Evolutionary conservation across 169 alveolate species (phyloP), one percentile per base, ranked within the genome.

Genomic region (Plasmodium gaboni): DNA sequence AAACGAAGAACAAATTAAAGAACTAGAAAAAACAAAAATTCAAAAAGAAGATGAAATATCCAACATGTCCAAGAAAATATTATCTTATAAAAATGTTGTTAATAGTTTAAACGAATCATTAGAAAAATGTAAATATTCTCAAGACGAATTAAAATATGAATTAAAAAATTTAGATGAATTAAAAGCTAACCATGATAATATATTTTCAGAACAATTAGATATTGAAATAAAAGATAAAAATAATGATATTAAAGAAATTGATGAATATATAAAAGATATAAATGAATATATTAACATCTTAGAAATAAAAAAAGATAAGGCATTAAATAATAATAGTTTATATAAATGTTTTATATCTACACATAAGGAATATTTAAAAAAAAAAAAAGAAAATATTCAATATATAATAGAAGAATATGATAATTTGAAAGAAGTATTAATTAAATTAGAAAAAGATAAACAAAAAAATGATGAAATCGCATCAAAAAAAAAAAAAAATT

Each of bases 161-260:
- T 38, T 67, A n/a, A 53, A 71, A 83, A 83, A 83, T 50, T 38
- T 83, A 15, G 64, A 83, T 48, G 91, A 83, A 13, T 44, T 83
- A 0, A 68, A 63, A 19, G 65, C 68, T 2, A 83, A 83, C 50
- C 91, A 83, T 83, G 83, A 68, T 17, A 68, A 68, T 28, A 68
- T 83, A 4, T 83, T 83, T 83, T 53, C 85, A 0, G 85, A 83
- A 83, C 91, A 83, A 68, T 10, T 83, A 26, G 85, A 83, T 17
- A 17, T 69, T 10, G 83, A 83, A 83, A 83, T 83, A 53, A 83
- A 63, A 51, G 91, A 83, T 42, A 76, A 76, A 76, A 76, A 76
- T 32, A 76, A 63, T 24, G 76, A 63, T 10, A 63, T 76, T 17
- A 24, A 55, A 12, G 68, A 76, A 42, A 68, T 83, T 3, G 24